Conservation (phyloP, 768 basidiomycete genomes). For the Tylopilus rubrobrunneus region DNA sequence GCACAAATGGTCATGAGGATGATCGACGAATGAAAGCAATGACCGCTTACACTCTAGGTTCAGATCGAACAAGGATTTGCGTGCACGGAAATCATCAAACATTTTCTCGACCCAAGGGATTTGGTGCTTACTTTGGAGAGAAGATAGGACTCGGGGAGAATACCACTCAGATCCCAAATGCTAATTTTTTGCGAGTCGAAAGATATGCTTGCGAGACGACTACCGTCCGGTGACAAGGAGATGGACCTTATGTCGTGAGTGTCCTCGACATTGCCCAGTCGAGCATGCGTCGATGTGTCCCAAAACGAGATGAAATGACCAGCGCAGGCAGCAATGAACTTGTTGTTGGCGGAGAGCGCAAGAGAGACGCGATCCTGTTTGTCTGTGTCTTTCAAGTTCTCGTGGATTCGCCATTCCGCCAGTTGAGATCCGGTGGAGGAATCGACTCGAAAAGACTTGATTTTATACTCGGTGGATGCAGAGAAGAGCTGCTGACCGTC, state of each 20-base stretch:
- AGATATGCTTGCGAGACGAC: background rate
- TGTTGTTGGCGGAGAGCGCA: background rate
- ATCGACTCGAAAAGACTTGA: background rate
- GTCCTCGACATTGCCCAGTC: background rate
- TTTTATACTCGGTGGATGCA: background rate
- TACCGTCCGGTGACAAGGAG: background rate
- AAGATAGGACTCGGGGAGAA: no score
- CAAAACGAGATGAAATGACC: background rate
- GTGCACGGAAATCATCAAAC: no score
- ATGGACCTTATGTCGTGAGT: background rate
- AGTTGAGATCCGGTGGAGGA: background rate
- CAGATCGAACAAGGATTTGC: no score
- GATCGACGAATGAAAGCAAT: no score
- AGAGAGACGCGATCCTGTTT: background rate
- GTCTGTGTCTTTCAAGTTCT: no score
- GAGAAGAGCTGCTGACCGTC: background rate
- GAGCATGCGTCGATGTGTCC: background rate
- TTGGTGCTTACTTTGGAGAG: no score
- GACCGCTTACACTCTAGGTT: no score
- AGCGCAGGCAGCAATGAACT: background rate
- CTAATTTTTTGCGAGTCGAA: no score
- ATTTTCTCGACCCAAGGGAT: no score
- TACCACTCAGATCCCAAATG: no score
- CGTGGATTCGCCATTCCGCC: background rate
- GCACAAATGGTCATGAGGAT: no score